Conservation (phyloP, 2,329 filamentous ascomycete species). For the Plectosphaerella plurivora region DNA sequence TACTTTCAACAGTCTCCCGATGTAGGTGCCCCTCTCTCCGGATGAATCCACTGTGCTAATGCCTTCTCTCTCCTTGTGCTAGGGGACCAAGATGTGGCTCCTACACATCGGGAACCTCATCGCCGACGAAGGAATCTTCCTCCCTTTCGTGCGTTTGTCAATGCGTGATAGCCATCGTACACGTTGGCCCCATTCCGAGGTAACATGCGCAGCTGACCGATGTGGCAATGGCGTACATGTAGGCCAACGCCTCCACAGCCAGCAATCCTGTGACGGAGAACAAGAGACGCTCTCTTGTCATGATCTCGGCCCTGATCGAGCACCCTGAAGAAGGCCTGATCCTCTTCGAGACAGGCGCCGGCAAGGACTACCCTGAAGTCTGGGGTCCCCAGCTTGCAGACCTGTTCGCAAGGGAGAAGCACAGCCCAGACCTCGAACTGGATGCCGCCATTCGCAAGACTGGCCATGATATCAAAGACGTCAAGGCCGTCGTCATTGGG, state of each 20-base stretch:
- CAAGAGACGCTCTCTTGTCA: background rate
- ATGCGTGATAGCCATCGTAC: background rate
- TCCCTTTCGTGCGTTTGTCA: background rate
- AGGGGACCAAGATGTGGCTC: background rate
- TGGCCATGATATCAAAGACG: constrained; percentile 34
- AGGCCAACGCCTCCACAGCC: background rate
- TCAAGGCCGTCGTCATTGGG: constrained; percentile 40
- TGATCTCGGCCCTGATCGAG: constrained; percentile 7
- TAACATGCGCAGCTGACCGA: background rate
- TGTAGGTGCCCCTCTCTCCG: background rate
- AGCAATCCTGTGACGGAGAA: background rate
- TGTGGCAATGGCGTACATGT: background rate
- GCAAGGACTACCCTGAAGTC: constrained; percentile 12
- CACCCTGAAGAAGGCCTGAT: constrained; percentile 14
- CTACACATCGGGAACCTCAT: background rate
- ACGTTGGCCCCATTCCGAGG: too few relatives aligned
- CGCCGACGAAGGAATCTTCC: background rate
- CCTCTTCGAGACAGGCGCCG: constrained; percentile 12
- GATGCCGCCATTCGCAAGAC: constrained; percentile 12
- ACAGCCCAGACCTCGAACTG: constrained; percentile 8
- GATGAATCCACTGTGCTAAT: background rate
- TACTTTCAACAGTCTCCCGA: background rate
- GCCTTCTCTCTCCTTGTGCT: background rate
- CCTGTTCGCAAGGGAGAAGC: constrained; percentile 9
- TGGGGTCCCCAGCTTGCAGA: constrained; percentile 12